These are phyloP conservation scores for Moesziomyces globuligerus DNA, from an alignment of 1,284 basidiomycete species.

Conservation along the genomic window DNA sequence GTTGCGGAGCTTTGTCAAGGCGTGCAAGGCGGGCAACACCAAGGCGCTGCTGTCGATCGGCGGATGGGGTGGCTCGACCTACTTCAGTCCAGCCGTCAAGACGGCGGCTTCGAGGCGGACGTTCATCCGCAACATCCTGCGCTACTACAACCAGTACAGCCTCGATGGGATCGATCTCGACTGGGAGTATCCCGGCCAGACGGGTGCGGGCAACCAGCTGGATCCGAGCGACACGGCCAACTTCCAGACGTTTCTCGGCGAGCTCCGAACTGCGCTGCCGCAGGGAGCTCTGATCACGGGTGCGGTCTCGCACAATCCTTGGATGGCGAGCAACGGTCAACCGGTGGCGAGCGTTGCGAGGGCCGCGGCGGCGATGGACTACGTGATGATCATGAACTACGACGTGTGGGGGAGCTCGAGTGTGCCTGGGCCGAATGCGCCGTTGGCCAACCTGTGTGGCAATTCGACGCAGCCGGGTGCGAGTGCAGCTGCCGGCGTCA, in stretches of 20 bases:
- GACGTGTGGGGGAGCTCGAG: conserved; percentile 55
- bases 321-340: conserved; percentile 37
- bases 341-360: conserved; percentile 48
- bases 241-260: conserved; percentile 60
- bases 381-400: conserved; percentile 64
- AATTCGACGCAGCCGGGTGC: conserved; percentile 56
- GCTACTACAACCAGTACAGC: conserved; percentile 69
- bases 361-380: conserved; percentile 48
- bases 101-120: conserved; percentile 24
- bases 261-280: conserved; percentile 68
- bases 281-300: conserved; percentile 67
- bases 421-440: conserved; percentile 56
- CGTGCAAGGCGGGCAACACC: conserved; percentile 37
- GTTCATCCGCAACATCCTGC: conserved; percentile 57
- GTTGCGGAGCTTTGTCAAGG: conserved; percentile 42
- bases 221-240: conserved; percentile 49
- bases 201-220: conserved; percentile 57
- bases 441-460: conserved; percentile 58
- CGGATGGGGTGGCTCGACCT: conserved; percentile 52
- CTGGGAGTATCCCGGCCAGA: conserved; percentile 69
- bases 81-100: conserved; percentile 52
- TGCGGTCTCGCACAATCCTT: conserved; percentile 46
- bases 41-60: conserved; percentile 56
- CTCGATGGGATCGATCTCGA: conserved; percentile 74
- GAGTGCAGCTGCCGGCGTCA: conserved; percentile 54